A percentile compares a stretch with the other conserved stretches of the same genome.
phyloP scores from a whole-genome alignment of 192 early-diverging fungal species.

The Chytriomyces confervae region DNA sequence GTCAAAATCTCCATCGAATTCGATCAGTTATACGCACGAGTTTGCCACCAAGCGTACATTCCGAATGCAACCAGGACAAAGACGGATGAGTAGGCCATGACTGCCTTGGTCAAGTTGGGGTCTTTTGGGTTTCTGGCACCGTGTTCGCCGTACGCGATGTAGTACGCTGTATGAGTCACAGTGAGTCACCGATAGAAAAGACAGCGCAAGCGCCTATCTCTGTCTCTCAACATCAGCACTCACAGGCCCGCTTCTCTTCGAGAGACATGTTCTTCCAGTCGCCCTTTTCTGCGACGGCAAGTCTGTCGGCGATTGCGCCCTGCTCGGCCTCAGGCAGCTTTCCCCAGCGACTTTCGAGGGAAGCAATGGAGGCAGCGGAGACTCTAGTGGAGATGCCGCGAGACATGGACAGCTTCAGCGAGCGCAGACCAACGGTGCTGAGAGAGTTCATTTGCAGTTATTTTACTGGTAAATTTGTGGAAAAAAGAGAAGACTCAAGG shows the following conservation, averaged over 20 bases:
- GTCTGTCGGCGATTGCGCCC: slow-evolving; percentile 75
- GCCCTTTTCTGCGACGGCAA: slow-evolving; percentile 87
- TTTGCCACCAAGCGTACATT: slow-evolving; percentile 46
- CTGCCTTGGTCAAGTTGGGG: slow-evolving; percentile 74
- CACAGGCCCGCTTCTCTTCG: slow-evolving; percentile 96
- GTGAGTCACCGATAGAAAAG: not conserved
- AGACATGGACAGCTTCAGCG: not conserved
- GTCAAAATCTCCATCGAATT: slow-evolving; percentile 1
- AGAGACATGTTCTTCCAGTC: slow-evolving; percentile 93
- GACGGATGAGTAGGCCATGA: slow-evolving; percentile 50
- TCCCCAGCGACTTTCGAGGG: slow-evolving; percentile 60
- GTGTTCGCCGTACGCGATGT: slow-evolving; percentile 93
- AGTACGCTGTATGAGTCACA: slow-evolving; percentile 69
- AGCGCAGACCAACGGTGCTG: slow-evolving; percentile 10
- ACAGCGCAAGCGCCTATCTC: not conserved
- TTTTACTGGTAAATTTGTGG: no score
- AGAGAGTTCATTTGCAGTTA: no score
- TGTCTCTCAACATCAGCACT: not conserved
- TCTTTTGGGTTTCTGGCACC: slow-evolving; percentile 80
- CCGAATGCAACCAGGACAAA: slow-evolving; percentile 68
- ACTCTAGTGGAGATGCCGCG: not conserved
- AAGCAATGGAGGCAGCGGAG: slow-evolving; percentile 30
- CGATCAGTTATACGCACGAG: slow-evolving; percentile 26
- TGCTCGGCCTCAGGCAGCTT: slow-evolving; percentile 82
- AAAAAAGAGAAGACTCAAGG: no score